phyloP scores from a whole-genome alignment of 176 grass and related monocot species.

The Rhynchospora breviuscula region DNA sequence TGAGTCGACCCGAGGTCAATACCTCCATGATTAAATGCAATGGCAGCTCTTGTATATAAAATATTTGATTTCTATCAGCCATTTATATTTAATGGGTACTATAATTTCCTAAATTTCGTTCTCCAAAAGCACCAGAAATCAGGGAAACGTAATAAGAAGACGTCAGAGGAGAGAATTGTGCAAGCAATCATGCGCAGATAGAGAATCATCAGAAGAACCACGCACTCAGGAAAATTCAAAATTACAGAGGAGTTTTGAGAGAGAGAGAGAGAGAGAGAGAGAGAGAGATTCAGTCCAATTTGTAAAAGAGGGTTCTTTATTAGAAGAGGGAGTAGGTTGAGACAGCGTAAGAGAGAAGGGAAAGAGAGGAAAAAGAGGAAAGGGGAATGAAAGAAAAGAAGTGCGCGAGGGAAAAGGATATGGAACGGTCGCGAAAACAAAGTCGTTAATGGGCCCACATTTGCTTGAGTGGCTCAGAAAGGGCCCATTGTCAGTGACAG shows the following conservation, averaged over 20 bases:
- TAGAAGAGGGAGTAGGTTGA: not conserved
- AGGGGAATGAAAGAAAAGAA: not conserved
- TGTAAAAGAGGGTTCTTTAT: not conserved
- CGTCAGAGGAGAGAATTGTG: constrained; percentile 29
- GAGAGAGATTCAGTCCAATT: constrained; percentile 1
- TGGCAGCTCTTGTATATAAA: constrained; percentile 75
- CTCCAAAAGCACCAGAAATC: constrained; percentile 26
- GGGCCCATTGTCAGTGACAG: not conserved
- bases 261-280: constrained; percentile 11
- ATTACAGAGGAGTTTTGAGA: not conserved
- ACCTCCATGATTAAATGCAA: constrained; percentile 82
- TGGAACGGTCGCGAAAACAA: not conserved
- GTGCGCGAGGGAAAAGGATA: not conserved
- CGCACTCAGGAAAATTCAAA: not conserved
- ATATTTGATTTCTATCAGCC: constrained; percentile 15
- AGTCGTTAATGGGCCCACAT: not conserved
- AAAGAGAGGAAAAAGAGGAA: not conserved
- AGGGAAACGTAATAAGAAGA: constrained; percentile 20
- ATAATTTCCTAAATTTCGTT: constrained; percentile 23
- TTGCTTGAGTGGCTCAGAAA: not conserved
- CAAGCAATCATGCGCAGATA: constrained; percentile 27
- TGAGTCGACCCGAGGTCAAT: constrained; percentile 64
- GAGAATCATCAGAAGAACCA: constrained; percentile 28
- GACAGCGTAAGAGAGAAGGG: not conserved
- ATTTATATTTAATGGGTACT: constrained; percentile 2